Conservation (phyloP, 352 stramenopile species). For the Phytophthora sansomeana region DNA sequence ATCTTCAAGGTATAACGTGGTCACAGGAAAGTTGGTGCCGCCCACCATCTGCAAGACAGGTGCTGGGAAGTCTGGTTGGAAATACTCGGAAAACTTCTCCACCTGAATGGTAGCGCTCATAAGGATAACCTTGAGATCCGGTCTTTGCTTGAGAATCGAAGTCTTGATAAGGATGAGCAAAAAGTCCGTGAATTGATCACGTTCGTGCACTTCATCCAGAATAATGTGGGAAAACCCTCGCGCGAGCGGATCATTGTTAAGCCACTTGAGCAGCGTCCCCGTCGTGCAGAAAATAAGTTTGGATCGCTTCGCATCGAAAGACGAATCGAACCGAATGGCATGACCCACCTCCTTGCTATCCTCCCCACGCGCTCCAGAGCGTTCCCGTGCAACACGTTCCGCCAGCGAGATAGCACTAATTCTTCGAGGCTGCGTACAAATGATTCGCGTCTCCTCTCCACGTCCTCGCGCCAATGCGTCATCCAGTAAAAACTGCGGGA, state of each 20-base stretch:
- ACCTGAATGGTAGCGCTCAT: conserved; percentile 98
- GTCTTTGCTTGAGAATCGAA: conserved; percentile 81
- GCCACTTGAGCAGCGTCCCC: conserved; percentile 89
- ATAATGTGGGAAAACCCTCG: conserved; percentile 93
- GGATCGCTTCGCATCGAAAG: conserved; percentile 78
- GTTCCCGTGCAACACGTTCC: conserved; percentile 87
- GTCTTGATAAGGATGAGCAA: conserved; percentile 94
- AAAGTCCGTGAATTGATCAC: conserved; percentile 96
- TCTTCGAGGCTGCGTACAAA: conserved; percentile 94
- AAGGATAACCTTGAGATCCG: conserved; percentile 92
- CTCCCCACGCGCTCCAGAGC: conserved; percentile 27
- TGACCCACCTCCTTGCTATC: conserved; percentile 90
- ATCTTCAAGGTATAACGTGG: conserved; percentile 94
- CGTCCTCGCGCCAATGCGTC: conserved; percentile 74
- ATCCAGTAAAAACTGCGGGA: conserved; percentile 94
- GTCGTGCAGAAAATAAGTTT: conserved; percentile 98
- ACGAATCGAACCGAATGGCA: conserved; percentile 92
- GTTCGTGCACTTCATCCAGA: conserved; percentile 97
- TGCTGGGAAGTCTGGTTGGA: conserved; percentile 73
- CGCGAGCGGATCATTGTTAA: conserved; percentile 79
- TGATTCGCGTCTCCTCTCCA: conserved; percentile 73
- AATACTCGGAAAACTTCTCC: conserved; percentile 94
- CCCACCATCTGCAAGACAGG: conserved; percentile 84
- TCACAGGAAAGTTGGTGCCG: conserved; percentile 90
- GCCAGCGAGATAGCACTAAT: conserved; percentile 94